Conservation (phyloP, 2,329 filamentous ascomycete species). For the Colletotrichum scovillei region DNA sequence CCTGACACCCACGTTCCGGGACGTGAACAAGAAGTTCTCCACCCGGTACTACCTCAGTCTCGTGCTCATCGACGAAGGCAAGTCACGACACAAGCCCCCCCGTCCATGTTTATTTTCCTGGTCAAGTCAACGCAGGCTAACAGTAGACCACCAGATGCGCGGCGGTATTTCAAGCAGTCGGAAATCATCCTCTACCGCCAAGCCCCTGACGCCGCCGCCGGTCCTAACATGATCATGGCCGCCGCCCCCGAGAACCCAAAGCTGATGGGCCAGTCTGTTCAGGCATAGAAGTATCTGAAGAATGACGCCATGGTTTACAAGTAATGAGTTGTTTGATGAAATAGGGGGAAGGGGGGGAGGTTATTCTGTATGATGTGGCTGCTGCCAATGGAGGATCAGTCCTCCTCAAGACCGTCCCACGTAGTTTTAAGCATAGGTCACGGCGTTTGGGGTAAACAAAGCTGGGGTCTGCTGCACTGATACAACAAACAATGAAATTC, state of each 20-base stretch:
- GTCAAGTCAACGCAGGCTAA: neutral
- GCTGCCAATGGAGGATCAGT: conserved; percentile 16
- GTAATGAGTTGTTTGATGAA: conserved; percentile 6
- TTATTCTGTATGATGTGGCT: neutral
- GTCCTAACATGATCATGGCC: conserved; percentile 49
- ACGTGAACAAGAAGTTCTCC: conserved; percentile 99
- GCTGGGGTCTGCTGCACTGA: conserved; percentile 37
- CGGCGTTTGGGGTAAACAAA: conserved; percentile 49
- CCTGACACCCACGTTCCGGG: conserved; percentile 95
- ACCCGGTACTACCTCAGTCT: conserved; percentile 97
- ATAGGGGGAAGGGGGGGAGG: too few relatives aligned
- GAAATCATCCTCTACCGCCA: conserved; percentile 98
- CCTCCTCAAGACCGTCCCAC: conserved; percentile 14
- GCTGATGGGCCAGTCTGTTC: conserved; percentile 49
- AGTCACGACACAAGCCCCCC: conserved; percentile 35
- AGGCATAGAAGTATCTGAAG: conserved; percentile 15
- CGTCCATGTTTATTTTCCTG: too few relatives aligned
- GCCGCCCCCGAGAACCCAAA: conserved; percentile 60
- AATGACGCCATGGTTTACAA: conserved; percentile 8
- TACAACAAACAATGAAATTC: conserved; percentile 34
- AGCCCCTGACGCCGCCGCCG: conserved; percentile 66
- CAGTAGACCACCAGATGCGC: conserved; percentile 73
- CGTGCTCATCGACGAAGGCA: conserved; percentile 94
- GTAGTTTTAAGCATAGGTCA: conserved; percentile 52
- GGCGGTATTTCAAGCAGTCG: conserved; percentile 98